Conservation (phyloP, 176 grass and related monocot species). For the Ensete glaucum region DNA sequence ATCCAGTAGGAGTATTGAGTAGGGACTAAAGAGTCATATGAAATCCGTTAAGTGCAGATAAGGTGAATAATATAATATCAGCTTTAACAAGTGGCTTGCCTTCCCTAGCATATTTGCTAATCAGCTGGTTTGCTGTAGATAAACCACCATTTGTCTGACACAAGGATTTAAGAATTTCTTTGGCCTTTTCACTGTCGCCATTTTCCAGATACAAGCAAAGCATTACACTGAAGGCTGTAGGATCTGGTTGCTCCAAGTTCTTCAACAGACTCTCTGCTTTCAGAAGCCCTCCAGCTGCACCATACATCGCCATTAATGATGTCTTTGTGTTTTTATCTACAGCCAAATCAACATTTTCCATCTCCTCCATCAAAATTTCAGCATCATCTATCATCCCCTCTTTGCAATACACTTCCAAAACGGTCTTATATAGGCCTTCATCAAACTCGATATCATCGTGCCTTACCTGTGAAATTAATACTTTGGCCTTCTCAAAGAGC, state of each 20-base stretch:
- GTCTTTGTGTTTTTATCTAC: constrained; percentile 34
- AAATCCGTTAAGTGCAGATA: constrained; percentile 4
- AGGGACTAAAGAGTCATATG: constrained; percentile 1
- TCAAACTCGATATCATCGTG: constrained; percentile 37
- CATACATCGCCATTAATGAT: constrained; percentile 53
- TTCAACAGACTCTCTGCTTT: constrained; percentile 37
- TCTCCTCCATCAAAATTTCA: constrained; percentile 48
- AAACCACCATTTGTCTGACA: constrained; percentile 35
- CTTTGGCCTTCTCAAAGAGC: constrained; percentile 56
- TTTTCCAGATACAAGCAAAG: constrained; percentile 31
- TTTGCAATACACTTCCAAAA: constrained; percentile 72
- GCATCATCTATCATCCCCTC: constrained; percentile 33
- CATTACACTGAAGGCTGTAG: constrained; percentile 24
- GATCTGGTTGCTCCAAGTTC: constrained; percentile 20
- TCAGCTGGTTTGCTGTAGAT: constrained; percentile 45
- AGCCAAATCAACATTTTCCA: constrained; percentile 27
- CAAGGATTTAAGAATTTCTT: constrained; percentile 39
- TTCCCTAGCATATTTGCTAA: constrained; percentile 64
- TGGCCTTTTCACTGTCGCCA: constrained; percentile 23
- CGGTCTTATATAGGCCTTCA: constrained; percentile 59
- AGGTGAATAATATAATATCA: neutral
- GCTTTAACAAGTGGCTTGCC: constrained; percentile 34
- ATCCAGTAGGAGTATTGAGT: neutral
- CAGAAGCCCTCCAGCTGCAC: constrained; percentile 30
- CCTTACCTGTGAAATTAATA: constrained; percentile 41